A percentile compares a stretch with the other conserved stretches of the same genome.
Evolutionary conservation across 306 rosid species (phyloP).

Genomic region (Ammopiptanthus mongolicus): DNA sequence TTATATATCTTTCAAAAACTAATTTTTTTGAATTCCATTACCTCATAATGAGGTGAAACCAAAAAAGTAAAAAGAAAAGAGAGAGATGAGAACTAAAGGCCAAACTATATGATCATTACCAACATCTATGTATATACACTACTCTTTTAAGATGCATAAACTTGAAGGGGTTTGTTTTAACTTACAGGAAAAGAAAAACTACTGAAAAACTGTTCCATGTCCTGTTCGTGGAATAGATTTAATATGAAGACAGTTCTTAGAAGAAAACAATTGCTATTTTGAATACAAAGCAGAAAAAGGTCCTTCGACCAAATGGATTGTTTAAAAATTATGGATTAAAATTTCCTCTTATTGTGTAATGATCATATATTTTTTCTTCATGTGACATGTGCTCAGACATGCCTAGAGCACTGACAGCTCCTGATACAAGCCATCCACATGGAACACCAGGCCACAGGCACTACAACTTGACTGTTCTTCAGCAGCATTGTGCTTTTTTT

Average conservation of each 20-base stretch:
- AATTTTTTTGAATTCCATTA: background rate
- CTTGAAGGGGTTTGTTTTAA: background rate
- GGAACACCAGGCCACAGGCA: constrained; percentile 67
- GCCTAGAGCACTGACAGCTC: constrained; percentile 69
- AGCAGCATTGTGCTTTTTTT: constrained; percentile 75
- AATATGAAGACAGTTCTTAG: background rate
- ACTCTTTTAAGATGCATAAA: background rate
- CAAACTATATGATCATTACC: background rate
- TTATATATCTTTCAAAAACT: background rate
- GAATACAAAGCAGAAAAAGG: background rate
- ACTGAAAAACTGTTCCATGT: background rate
- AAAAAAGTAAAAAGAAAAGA: background rate
- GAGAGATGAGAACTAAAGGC: background rate
- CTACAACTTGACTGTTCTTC: constrained; percentile 64
- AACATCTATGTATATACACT: background rate
- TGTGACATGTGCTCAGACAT: constrained; percentile 38
- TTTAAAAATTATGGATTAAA: background rate
- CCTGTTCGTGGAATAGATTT: background rate
- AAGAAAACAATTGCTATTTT: background rate
- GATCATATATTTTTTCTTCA: background rate
- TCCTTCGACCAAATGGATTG: background rate
- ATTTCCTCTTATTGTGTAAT: background rate
- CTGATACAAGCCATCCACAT: constrained; percentile 59
- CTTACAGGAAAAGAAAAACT: background rate
- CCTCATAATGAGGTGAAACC: background rate